A percentile compares a stretch with the other conserved stretches of the same genome.
Conservation (phyloP, 345 rosid species). For the Sisymbrium altissimum region DNA sequence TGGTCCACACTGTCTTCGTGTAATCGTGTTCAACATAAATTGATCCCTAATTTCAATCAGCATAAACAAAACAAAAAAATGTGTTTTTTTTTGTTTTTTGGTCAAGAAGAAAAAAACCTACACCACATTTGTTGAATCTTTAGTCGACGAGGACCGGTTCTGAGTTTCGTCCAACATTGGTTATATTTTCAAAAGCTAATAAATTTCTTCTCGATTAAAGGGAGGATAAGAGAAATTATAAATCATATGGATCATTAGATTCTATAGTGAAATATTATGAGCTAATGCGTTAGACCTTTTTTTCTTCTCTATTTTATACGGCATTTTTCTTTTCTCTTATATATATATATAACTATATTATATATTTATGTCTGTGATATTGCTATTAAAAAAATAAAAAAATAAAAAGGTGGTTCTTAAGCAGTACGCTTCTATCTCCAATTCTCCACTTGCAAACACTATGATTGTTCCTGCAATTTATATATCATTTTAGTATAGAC, state of each 20-base stretch:
- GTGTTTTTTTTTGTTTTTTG: neutral
- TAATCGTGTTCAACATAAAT: neutral
- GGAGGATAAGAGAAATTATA: slow-evolving; percentile 2
- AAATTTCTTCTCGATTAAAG: neutral
- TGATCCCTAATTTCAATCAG: neutral
- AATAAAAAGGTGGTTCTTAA: slow-evolving; percentile 26
- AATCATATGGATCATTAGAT: slow-evolving; percentile 6
- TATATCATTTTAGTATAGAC: slow-evolving; percentile 22
- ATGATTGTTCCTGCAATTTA: slow-evolving; percentile 28
- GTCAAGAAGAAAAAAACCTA: neutral
- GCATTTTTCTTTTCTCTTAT: neutral
- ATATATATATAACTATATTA: neutral
- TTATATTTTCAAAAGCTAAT: neutral
- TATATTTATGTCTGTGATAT: neutral
- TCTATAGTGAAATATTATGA: slow-evolving; percentile 13
- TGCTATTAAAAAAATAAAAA: neutral
- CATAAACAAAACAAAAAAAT: too few relatives aligned
- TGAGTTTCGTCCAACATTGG: neutral
- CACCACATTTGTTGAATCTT: neutral
- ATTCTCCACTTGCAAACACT: slow-evolving; percentile 30
- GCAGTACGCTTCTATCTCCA: slow-evolving; percentile 28
- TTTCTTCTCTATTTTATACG: neutral
- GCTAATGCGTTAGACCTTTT: slow-evolving; percentile 19
- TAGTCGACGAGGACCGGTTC: neutral
- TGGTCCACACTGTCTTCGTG: neutral